Conservation (phyloP, 345 rosid genomes). For the Rhizophora apiculata region DNA sequence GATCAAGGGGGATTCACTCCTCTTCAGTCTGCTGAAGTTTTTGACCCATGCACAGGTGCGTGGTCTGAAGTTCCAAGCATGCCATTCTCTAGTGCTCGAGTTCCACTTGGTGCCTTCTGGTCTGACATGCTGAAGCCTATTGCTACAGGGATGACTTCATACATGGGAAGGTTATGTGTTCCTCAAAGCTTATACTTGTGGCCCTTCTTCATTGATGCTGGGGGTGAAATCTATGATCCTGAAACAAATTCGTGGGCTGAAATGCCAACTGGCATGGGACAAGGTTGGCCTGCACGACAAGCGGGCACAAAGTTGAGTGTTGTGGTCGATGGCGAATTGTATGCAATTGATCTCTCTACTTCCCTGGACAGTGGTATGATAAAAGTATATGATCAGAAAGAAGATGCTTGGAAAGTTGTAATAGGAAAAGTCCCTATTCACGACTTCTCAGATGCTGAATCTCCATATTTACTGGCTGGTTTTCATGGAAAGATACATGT, state of each 20-base stretch:
- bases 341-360: slow-evolving; percentile 75
- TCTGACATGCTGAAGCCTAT: slow-evolving; percentile 80
- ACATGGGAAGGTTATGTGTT: slow-evolving; percentile 76
- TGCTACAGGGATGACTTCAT: slow-evolving; percentile 90
- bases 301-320: slow-evolving; percentile 82
- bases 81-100: slow-evolving; percentile 83
- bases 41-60: slow-evolving; percentile 48
- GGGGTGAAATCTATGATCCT: slow-evolving; percentile 86
- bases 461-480: slow-evolving; percentile 82
- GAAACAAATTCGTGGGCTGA: slow-evolving; percentile 67
- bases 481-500: slow-evolving; percentile 82
- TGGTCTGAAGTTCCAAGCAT: slow-evolving; percentile 84
- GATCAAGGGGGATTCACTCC: slow-evolving; percentile 65
- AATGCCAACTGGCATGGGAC: slow-evolving; percentile 94
- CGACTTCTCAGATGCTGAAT: slow-evolving; percentile 55
- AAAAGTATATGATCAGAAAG: slow-evolving; percentile 75
- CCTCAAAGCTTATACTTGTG: slow-evolving; percentile 86
- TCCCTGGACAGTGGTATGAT: slow-evolving; percentile 60
- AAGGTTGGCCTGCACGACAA: slow-evolving; percentile 92
- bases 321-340: slow-evolving; percentile 63
- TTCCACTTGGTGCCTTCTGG: slow-evolving; percentile 72
- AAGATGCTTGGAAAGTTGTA: slow-evolving; percentile 82
- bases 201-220: slow-evolving; percentile 94
- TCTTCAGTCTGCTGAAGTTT: slow-evolving; percentile 87
- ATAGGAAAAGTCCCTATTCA: slow-evolving; percentile 62